These are phyloP conservation scores for Exophiala viscosa DNA, from an alignment of 2,329 filamentous ascomycete species.

Conservation along the genomic window DNA sequence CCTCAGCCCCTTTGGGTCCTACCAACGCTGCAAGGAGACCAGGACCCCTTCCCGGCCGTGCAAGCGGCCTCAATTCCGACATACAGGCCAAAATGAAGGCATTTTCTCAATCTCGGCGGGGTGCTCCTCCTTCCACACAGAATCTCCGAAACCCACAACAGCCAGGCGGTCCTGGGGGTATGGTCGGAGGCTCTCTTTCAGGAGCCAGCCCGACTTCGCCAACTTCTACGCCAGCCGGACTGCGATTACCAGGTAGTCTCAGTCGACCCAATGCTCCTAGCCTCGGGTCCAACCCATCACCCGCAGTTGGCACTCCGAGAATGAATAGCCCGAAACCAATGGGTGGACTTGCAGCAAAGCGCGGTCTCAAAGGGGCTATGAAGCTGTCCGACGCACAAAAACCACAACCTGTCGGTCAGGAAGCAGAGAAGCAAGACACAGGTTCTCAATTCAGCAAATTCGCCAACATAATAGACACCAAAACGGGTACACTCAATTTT, in stretches of 20 bases:
- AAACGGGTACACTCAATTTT: constrained; percentile 88
- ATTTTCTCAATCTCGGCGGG: constrained; percentile 63
- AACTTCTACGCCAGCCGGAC: constrained; percentile 9
- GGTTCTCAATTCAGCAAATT: constrained; percentile 62
- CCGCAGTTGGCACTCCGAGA: constrained; percentile 37
- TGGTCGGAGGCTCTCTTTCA: constrained; percentile 31
- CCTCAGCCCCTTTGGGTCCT: constrained; percentile 78
- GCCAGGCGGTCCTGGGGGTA: not conserved
- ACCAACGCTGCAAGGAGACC: constrained; percentile 65
- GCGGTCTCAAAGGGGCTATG: constrained; percentile 45
- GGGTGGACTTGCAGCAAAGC: constrained; percentile 46
- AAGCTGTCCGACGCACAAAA: constrained; percentile 49
- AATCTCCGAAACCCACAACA: constrained; percentile 14
- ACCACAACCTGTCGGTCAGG: constrained; percentile 41
- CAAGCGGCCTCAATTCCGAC: constrained; percentile 57
- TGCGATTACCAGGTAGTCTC: constrained; percentile 17
- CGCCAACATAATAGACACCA: constrained; percentile 81
- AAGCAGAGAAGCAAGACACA: constrained; percentile 25
- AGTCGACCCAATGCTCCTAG: constrained; percentile 34
- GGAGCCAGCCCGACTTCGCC: constrained; percentile 27
- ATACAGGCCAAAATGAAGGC: constrained; percentile 67
- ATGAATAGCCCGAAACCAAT: constrained; percentile 34
- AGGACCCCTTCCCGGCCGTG: constrained; percentile 40
- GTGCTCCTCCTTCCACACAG: constrained; percentile 42
- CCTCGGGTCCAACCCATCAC: constrained; percentile 42